Evolutionary conservation across 352 stramenopile species (phyloP).

Genomic region (Phytopythium boreale): DNA sequence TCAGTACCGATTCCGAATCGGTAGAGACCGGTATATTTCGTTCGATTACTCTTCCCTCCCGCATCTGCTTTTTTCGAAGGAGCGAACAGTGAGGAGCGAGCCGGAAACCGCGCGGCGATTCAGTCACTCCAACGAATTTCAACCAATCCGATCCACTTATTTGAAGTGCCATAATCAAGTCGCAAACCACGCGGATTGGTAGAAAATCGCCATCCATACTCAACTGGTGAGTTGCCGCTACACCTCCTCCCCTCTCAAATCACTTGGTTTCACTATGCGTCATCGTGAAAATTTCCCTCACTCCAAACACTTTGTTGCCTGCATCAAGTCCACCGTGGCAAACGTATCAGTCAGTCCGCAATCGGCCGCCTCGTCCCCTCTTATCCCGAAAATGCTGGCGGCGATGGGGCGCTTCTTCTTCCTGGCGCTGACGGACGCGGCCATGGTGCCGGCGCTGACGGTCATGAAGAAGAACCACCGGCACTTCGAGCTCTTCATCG

Average conservation of each 20-base stretch:
- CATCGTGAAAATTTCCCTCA: neutral
- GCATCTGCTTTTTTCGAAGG: too few species aligned
- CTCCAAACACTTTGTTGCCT: too few species aligned
- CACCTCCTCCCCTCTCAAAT: neutral
- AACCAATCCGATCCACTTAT: neutral
- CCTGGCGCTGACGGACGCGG: conserved; percentile 65
- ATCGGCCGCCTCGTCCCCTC: neutral
- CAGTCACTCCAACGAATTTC: neutral
- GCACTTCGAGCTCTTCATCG: conserved; percentile 90
- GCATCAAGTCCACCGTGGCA: neutral
- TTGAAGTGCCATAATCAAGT: neutral
- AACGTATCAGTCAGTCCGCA: neutral
- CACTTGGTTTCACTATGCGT: neutral
- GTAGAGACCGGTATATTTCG: neutral
- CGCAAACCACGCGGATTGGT: conserved; percentile 1
- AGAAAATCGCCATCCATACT: neutral
- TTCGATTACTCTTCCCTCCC: neutral
- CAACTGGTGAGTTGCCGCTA: neutral
- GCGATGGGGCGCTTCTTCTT: conserved; percentile 61
- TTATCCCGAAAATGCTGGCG: conserved; percentile 23
- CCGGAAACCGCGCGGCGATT: neutral
- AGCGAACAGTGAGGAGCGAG: neutral
- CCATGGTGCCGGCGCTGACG: conserved; percentile 70
- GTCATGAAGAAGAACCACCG: conserved; percentile 82
- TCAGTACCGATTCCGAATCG: neutral